phyloP scores from a whole-genome alignment of 2,329 filamentous ascomycete species.

The Westerdykella ornata region DNA sequence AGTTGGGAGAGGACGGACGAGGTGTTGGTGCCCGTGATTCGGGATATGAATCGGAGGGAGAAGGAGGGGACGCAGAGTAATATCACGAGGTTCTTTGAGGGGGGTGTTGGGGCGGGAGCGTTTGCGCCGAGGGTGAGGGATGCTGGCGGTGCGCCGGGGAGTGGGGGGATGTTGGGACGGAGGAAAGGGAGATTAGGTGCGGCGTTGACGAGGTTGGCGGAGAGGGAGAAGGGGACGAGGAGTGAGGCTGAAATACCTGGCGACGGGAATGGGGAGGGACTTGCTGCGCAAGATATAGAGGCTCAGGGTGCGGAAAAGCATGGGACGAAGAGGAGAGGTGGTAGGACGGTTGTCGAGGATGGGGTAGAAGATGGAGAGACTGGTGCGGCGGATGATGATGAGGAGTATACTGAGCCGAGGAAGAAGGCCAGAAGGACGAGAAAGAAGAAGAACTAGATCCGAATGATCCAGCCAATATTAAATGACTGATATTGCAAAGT shows the following conservation, averaged over 20 bases:
- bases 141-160: constrained; percentile 49
- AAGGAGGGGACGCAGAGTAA: constrained; percentile 91
- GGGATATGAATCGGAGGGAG: constrained; percentile 86
- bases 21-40: constrained; percentile 88
- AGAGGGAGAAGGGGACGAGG: constrained; percentile 20
- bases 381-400: constrained; percentile 1
- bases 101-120: constrained; percentile 61
- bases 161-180: constrained; percentile 41
- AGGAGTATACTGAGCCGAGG: constrained; percentile 6
- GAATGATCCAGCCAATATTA: too few species aligned
- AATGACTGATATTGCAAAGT: too few species aligned
- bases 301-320: neutral
- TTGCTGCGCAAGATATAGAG: constrained; percentile 5
- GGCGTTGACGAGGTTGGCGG: constrained; percentile 26
- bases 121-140: constrained; percentile 64
- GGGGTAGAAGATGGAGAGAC: neutral
- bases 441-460: neutral
- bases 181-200: constrained; percentile 27
- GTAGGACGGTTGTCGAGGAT: neutral
- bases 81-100: constrained; percentile 87
- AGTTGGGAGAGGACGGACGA: constrained; percentile 86
- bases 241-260: constrained; percentile 15
- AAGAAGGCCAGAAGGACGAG: constrained; percentile 4
- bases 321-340: neutral
- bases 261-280: constrained; percentile 8